A percentile compares a stretch with the other conserved stretches of the same genome.
These are phyloP conservation scores for Pythium insidiosum DNA, from an alignment of 352 stramenopile species.

Conservation along the genomic window DNA sequence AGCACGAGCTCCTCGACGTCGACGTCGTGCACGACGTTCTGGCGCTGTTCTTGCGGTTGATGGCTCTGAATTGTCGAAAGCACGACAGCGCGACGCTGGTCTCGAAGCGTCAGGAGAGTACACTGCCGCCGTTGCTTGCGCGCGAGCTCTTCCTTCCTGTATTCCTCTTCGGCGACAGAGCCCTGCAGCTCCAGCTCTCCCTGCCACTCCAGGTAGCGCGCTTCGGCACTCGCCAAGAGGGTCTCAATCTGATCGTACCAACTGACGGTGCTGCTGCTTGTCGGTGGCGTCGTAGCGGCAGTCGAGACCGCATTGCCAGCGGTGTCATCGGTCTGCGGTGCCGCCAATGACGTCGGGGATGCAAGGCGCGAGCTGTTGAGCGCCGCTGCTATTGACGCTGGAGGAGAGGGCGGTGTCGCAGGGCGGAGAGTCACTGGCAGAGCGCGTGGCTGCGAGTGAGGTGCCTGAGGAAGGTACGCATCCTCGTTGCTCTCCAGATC, in stretches of 20 bases:
- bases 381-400: too few species aligned
- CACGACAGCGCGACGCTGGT: constrained; percentile 1
- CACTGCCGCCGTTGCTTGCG: constrained; percentile 6
- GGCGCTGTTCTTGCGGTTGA: background rate
- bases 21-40: background rate
- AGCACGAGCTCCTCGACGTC: constrained; percentile 24
- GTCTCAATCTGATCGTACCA: constrained; percentile 25
- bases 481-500: constrained; percentile 48
- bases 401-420: background rate
- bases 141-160: constrained; percentile 5
- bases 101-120: constrained; percentile 6
- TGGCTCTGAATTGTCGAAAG: background rate
- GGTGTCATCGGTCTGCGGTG: background rate
- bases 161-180: constrained; percentile 8
- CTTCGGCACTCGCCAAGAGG: constrained; percentile 17
- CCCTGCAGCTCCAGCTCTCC: constrained; percentile 14
- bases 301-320: background rate
- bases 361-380: too few species aligned
- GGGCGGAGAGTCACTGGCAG: background rate
- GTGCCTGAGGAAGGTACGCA: constrained; percentile 34
- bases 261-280: background rate
- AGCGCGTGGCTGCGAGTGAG: constrained; percentile 11
- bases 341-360: too few species aligned
- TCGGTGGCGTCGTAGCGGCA: background rate
- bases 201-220: constrained; percentile 10